These are phyloP conservation scores for Marasmius fiardii DNA, from an alignment of 1,284 basidiomycete genomes.

Conservation along the genomic window DNA sequence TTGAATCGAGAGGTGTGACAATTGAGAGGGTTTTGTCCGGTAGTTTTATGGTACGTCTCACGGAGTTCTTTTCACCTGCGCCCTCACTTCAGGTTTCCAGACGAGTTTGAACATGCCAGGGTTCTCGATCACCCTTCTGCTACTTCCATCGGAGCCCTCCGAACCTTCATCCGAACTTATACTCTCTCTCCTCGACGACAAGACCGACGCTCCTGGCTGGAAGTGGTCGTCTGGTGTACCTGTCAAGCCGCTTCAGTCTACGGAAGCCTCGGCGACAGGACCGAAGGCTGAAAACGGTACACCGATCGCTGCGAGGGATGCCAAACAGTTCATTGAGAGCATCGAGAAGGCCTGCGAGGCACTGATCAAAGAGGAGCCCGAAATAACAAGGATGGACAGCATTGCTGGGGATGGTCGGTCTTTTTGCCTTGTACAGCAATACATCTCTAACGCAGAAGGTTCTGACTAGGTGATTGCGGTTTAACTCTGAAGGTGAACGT, in stretches of 20 bases:
- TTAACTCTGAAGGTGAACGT: constrained; percentile 63
- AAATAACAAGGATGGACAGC: constrained; percentile 87
- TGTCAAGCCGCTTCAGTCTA: neutral
- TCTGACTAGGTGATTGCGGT: constrained; percentile 6
- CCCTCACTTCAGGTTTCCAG: constrained; percentile 31
- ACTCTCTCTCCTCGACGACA: constrained; percentile 77
- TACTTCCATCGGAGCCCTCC: constrained; percentile 71
- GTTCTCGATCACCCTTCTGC: constrained; percentile 85
- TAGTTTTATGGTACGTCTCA: constrained; percentile 75
- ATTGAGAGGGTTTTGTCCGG: constrained; percentile 70
- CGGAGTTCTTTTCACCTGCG: neutral
- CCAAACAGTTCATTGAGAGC: constrained; percentile 48
- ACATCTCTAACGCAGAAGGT: neutral
- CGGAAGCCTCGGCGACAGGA: constrained; percentile 17
- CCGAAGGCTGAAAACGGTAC: constrained; percentile 13
- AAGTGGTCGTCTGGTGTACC: constrained; percentile 60
- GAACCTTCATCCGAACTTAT: constrained; percentile 76
- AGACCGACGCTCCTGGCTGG: constrained; percentile 80
- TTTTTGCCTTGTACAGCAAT: neutral
- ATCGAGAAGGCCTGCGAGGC: constrained; percentile 68
- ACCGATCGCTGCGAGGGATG: constrained; percentile 38
- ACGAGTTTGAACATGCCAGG: constrained; percentile 95
- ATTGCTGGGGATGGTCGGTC: constrained; percentile 60
- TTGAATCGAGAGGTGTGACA: constrained; percentile 54
- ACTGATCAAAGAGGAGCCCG: constrained; percentile 77